Evolutionary conservation across 2,329 filamentous ascomycete species (phyloP).

Genomic region (Colletotrichum cordylinicola): DNA sequence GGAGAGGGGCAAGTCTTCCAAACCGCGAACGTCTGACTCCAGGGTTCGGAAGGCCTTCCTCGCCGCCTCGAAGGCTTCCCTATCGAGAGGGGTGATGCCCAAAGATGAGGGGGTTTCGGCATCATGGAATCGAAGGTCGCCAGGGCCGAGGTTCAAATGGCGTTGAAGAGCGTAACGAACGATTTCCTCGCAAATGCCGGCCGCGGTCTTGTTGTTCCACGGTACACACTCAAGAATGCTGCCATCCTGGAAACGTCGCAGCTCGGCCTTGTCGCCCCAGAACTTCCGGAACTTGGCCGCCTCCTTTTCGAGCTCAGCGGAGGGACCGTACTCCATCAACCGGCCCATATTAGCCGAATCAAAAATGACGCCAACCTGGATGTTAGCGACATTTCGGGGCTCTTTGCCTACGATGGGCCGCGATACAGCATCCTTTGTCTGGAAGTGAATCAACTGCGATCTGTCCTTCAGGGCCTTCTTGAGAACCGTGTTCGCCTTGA

Average conservation of each 20-base stretch:
- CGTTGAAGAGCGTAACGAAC: constrained; percentile 71
- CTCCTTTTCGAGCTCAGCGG: constrained; percentile 84
- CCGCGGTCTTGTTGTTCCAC: constrained; percentile 72
- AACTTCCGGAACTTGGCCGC: constrained; percentile 85
- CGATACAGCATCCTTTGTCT: constrained; percentile 38
- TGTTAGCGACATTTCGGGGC: constrained; percentile 27
- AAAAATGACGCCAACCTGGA: constrained; percentile 74
- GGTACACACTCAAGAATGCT: constrained; percentile 92
- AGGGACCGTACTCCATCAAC: constrained; percentile 85
- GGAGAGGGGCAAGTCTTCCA: constrained; percentile 87
- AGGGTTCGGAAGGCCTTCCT: constrained; percentile 75
- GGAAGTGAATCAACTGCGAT: constrained; percentile 70
- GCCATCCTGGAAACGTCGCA: constrained; percentile 93
- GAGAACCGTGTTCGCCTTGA: constrained; percentile 69
- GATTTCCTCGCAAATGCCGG: constrained; percentile 81
- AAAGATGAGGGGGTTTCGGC: constrained; percentile 57
- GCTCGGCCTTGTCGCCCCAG: constrained; percentile 93
- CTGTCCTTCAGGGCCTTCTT: constrained; percentile 78
- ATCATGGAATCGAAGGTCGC: constrained; percentile 58
- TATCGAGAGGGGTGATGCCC: constrained; percentile 51
- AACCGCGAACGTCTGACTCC: constrained; percentile 75
- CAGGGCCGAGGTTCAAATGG: constrained; percentile 68
- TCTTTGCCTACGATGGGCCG: constrained; percentile 50
- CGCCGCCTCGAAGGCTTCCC: constrained; percentile 69
- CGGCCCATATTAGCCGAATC: constrained; percentile 76